These are phyloP conservation scores for Hypsizygus marmoreus DNA, from an alignment of 768 basidiomycete species.

Conservation along the genomic window DNA sequence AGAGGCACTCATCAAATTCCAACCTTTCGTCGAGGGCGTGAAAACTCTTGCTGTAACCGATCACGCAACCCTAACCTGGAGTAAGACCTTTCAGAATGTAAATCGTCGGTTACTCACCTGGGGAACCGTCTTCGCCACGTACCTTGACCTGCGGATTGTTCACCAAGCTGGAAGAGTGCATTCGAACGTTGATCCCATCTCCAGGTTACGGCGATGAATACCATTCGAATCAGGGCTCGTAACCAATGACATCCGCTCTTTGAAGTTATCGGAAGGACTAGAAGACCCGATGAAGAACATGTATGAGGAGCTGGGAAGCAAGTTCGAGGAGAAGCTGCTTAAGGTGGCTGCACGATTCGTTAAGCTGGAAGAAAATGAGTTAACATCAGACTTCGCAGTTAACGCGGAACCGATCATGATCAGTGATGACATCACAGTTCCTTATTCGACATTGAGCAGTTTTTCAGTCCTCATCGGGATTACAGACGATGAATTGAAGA, in stretches of 20 bases:
- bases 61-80: slow-evolving; percentile 38
- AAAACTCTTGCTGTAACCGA: slow-evolving; percentile 28
- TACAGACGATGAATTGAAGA: background rate
- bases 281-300: slow-evolving; percentile 22
- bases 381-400: background rate
- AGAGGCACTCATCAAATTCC: slow-evolving; percentile 38
- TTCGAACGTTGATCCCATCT: slow-evolving; percentile 42
- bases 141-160: slow-evolving; percentile 34
- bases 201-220: slow-evolving; percentile 24
- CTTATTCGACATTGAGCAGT: background rate
- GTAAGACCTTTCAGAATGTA: slow-evolving; percentile 36
- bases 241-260: slow-evolving; percentile 10
- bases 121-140: slow-evolving; percentile 38
- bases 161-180: slow-evolving; percentile 39
- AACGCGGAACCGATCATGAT: background rate
- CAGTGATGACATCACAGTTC: background rate
- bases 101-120: slow-evolving; percentile 37
- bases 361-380: slow-evolving; percentile 1
- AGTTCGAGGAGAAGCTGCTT: slow-evolving; percentile 27
- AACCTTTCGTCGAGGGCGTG: slow-evolving; percentile 36
- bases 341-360: slow-evolving; percentile 13
- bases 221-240: slow-evolving; percentile 9
- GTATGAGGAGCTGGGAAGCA: slow-evolving; percentile 24
- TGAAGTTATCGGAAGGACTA: background rate
- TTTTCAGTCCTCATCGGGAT: background rate